Evolutionary conservation across 129 eudicot species (phyloP).

Genomic region (Lactuca saligna): DNA sequence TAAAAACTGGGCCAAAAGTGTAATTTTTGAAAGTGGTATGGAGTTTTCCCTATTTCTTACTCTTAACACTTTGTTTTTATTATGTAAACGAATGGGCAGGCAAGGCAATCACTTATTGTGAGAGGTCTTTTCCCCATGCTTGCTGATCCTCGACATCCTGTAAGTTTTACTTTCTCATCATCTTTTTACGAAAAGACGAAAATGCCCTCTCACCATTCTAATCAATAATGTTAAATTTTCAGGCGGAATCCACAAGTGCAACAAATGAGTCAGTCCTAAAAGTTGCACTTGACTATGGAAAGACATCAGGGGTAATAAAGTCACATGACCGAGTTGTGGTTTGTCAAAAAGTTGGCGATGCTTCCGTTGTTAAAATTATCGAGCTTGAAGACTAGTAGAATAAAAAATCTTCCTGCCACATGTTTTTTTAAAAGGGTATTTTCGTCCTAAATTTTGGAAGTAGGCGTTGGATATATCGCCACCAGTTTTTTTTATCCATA

Average conservation of each 20-base stretch:
- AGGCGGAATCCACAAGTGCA: conserved; percentile 79
- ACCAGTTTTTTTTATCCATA: conserved; percentile 18
- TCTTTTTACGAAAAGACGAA: background rate
- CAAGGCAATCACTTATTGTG: conserved; percentile 87
- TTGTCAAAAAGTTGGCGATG: conserved; percentile 89
- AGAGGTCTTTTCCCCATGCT: conserved; percentile 97
- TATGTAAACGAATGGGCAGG: conserved; percentile 45
- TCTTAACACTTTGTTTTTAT: conserved; percentile 9
- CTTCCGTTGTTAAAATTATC: conserved; percentile 81
- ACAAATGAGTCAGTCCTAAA: conserved; percentile 72
- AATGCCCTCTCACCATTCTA: background rate
- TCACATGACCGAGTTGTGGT: conserved; percentile 83
- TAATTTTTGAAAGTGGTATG: too few relatives aligned
- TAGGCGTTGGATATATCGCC: conserved; percentile 45
- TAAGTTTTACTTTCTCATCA: conserved; percentile 45
- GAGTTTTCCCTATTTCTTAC: background rate
- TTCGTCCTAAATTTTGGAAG: conserved; percentile 12
- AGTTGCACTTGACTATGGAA: conserved; percentile 85
- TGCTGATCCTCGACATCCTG: conserved; percentile 98
- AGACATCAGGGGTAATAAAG: conserved; percentile 67
- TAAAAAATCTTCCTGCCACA: conserved; percentile 3
- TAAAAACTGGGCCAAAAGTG: too few relatives aligned
- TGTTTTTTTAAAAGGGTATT: background rate
- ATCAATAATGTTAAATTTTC: conserved; percentile 6
- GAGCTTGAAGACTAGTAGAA: conserved; percentile 65